Percentiles rank a stretch among this genome's conserved stretches.
Evolutionary conservation across 2,329 filamentous ascomycete species (phyloP).

Genomic region (Pyricularia grisea): DNA sequence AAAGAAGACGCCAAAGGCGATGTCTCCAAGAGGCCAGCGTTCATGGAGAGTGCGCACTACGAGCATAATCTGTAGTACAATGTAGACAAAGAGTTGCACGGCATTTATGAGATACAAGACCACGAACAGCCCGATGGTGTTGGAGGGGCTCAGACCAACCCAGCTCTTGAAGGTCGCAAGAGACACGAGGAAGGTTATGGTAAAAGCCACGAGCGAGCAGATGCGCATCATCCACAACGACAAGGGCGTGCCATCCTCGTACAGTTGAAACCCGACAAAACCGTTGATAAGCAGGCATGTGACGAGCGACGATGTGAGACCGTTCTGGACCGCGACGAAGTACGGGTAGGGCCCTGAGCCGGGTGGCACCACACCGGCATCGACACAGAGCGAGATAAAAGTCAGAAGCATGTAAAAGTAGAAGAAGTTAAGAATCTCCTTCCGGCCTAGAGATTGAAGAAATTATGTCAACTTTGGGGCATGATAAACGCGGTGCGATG

Average conservation of each 20-base stretch:
- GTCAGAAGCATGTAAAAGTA: constrained; percentile 92
- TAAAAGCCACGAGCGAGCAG: constrained; percentile 71
- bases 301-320: constrained; percentile 74
- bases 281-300: constrained; percentile 92
- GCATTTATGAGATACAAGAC: constrained; percentile 88
- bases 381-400: constrained; percentile 79
- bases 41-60: constrained; percentile 87
- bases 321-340: constrained; percentile 81
- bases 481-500: not conserved
- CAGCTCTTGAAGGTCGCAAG: constrained; percentile 89
- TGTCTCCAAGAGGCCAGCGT: constrained; percentile 89
- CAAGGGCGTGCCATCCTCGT: constrained; percentile 89
- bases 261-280: constrained; percentile 96
- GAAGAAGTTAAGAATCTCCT: constrained; percentile 81
- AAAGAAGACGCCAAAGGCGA: constrained; percentile 82
- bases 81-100: constrained; percentile 75
- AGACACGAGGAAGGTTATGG: constrained; percentile 77
- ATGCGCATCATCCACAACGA: constrained; percentile 88
- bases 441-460: constrained; percentile 36
- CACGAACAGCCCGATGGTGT: constrained; percentile 82
- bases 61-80: constrained; percentile 78
- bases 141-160: constrained; percentile 75
- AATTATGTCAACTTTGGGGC: not conserved
- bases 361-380: constrained; percentile 85
- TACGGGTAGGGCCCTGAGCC: constrained; percentile 76